Evolutionary conservation across 176 grass and related monocot species (phyloP).

Genomic region (Paspalum notatum): DNA sequence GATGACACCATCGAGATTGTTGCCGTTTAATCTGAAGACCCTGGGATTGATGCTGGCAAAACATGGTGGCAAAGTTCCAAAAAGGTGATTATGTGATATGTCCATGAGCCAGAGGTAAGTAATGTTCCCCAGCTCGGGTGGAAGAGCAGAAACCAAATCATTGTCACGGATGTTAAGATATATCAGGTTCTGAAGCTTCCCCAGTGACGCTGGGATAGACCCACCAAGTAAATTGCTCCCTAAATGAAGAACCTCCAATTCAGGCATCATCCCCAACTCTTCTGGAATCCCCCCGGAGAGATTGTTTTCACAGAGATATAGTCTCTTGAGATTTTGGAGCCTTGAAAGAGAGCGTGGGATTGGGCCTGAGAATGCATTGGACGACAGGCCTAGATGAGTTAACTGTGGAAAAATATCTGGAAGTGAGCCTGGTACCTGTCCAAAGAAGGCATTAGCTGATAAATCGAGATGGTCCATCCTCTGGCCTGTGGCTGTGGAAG

Average conservation of each 20-base stretch:
- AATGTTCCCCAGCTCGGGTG: slow-evolving; percentile 10
- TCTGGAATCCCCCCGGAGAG: slow-evolving; percentile 12
- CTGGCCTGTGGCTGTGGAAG: no score
- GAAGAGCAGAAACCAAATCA: slow-evolving; percentile 32
- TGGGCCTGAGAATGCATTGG: background rate
- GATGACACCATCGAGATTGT: background rate
- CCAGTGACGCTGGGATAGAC: slow-evolving; percentile 15
- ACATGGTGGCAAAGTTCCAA: slow-evolving; percentile 25
- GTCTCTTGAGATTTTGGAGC: background rate
- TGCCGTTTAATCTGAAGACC: background rate
- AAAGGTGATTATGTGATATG: background rate
- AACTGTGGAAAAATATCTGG: no score
- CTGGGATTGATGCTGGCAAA: background rate
- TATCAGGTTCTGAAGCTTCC: background rate
- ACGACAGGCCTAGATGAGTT: slow-evolving; percentile 19
- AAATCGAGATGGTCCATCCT: no score
- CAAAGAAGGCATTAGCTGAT: no score
- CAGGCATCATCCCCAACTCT: slow-evolving; percentile 6
- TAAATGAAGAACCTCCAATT: background rate
- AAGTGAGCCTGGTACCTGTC: no score
- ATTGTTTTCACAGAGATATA: background rate
- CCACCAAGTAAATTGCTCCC: background rate
- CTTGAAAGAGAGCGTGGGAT: slow-evolving; percentile 15
- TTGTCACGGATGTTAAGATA: background rate
- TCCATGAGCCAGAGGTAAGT: background rate